These are phyloP conservation scores for Arxiozyma bovina DNA, from an alignment of 1,139 yeast genomes.

Conservation along the genomic window DNA sequence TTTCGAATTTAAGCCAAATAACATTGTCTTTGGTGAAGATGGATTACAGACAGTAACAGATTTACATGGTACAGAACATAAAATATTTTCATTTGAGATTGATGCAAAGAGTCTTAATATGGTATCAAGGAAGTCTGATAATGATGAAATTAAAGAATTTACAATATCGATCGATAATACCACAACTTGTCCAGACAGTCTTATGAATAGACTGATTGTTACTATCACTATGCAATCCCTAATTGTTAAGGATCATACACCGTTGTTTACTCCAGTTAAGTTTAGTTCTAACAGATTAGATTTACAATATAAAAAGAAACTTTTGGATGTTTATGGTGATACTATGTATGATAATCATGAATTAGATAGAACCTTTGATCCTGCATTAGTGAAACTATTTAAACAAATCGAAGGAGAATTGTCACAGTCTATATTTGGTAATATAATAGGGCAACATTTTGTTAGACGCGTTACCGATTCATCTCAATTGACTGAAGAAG, in stretches of 20 bases:
- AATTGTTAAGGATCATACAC: slow-evolving; percentile 47
- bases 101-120: slow-evolving; percentile 43
- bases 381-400: slow-evolving; percentile 23
- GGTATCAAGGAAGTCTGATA: slow-evolving; percentile 43
- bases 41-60: slow-evolving; percentile 27
- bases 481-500: slow-evolving; percentile 13
- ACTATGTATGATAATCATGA: slow-evolving; percentile 14
- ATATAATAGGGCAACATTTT: slow-evolving; percentile 6
- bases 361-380: slow-evolving; percentile 15
- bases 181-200: slow-evolving; percentile 25
- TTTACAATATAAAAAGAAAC: slow-evolving; percentile 35
- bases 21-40: slow-evolving; percentile 28
- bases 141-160: slow-evolving; percentile 33
- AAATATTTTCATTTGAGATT: slow-evolving; percentile 38
- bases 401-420: slow-evolving; percentile 20
- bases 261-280: slow-evolving; percentile 42
- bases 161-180: slow-evolving; percentile 28
- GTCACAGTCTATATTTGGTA: slow-evolving; percentile 22
- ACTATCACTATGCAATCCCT: slow-evolving; percentile 43
- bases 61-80: slow-evolving; percentile 17
- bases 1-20: slow-evolving; percentile 23
- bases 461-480: slow-evolving; percentile 2
- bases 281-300: slow-evolving; percentile 35
- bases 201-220: slow-evolving; percentile 39
- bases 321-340: slow-evolving; percentile 25